A percentile compares a stretch with the other conserved stretches of the same genome.
These are phyloP conservation scores for Monoraphidium neglectum DNA, from an alignment of 139 green algal genomes.

Conservation along the genomic window DNA sequence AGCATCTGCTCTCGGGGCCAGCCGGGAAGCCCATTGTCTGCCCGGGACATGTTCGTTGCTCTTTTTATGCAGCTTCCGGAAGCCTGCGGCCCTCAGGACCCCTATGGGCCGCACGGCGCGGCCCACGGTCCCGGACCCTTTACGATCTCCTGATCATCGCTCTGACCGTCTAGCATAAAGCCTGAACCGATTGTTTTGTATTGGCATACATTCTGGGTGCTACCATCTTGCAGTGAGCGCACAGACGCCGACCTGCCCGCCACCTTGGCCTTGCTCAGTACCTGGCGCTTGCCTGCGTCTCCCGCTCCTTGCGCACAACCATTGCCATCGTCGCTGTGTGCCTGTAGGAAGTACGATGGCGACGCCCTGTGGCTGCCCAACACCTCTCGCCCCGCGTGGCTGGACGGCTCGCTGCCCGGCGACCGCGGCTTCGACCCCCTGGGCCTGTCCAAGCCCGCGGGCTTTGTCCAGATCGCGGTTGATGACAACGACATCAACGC, in stretches of 20 bases:
- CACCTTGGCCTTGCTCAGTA: too few relatives aligned
- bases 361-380: constrained; percentile 85
- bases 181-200: too few relatives aligned
- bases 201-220: too few relatives aligned
- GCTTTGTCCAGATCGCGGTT: constrained; percentile 89
- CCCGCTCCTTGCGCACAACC: too few relatives aligned
- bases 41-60: background rate
- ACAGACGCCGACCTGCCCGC: too few relatives aligned
- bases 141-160: too few relatives aligned
- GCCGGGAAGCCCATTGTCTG: background rate
- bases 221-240: too few relatives aligned
- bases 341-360: constrained; percentile 31
- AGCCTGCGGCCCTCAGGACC: background rate
- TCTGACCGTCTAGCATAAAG: too few relatives aligned
- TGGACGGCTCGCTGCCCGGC: constrained; percentile 90
- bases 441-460: constrained; percentile 81
- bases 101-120: background rate
- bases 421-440: constrained; percentile 90
- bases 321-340: background rate
- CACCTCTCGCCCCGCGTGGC: constrained; percentile 81
- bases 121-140: too few relatives aligned
- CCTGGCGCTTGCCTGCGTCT: too few relatives aligned
- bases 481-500: constrained; percentile 93
- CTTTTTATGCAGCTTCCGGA: background rate
- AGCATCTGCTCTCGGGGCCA: background rate